phyloP scores from a whole-genome alignment of 345 rosid genomes.

The Ceriops zippeliana region DNA sequence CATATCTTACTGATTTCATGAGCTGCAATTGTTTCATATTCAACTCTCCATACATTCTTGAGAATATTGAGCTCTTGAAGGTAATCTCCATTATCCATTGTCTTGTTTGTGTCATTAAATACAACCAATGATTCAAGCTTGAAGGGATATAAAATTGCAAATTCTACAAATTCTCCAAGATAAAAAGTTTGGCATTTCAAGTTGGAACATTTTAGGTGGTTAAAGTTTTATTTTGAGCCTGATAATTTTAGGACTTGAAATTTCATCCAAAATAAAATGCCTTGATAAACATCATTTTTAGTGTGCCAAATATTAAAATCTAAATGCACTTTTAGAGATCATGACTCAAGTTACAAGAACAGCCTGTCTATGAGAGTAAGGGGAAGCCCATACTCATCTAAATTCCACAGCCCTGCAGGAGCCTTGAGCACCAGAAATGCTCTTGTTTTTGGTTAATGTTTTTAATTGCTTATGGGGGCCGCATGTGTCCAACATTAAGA shows the following conservation, averaged over 20 bases:
- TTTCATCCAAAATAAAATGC: not conserved
- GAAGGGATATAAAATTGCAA: no score
- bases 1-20: constrained; percentile 27
- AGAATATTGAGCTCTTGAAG: constrained; percentile 31
- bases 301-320: no score
- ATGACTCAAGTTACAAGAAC: no score
- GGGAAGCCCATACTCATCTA: no score
- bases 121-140: no score
- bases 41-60: constrained; percentile 14
- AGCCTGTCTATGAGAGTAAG: no score
- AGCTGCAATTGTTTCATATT: constrained; percentile 30
- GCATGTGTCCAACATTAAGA: not conserved
- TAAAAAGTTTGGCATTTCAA: not conserved
- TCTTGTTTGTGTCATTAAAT: no score
- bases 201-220: not conserved
- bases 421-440: not conserved
- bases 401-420: no score
- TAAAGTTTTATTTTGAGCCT: not conserved
- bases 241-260: not conserved
- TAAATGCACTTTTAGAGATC: no score
- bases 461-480: not conserved
- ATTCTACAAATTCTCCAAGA: no score
- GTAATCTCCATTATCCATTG: constrained; percentile 15
- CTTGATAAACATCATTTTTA: no score
- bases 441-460: not conserved